These are phyloP conservation scores for Cephalotrichum gorgonifer DNA, from an alignment of 2,329 filamentous ascomycete species.

Conservation along the genomic window DNA sequence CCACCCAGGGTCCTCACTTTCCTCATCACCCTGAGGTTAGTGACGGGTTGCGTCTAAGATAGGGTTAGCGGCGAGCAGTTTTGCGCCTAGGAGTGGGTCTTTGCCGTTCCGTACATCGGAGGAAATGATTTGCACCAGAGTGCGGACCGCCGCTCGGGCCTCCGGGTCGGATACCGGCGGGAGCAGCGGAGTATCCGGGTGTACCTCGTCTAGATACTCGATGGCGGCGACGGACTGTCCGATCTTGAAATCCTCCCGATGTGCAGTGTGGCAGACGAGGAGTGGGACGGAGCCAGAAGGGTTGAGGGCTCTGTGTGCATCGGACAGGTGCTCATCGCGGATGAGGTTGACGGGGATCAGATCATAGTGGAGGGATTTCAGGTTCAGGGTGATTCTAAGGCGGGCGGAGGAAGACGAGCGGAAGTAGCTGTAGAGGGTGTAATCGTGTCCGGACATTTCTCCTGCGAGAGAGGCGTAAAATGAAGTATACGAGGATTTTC, in stretches of 20 bases:
- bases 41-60: constrained; percentile 52
- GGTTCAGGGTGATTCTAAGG: constrained; percentile 46
- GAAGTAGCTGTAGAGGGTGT: constrained; percentile 48
- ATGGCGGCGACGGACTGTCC: constrained; percentile 49
- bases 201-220: constrained; percentile 50
- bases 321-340: constrained; percentile 36
- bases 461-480: neutral
- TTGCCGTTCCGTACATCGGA: no score
- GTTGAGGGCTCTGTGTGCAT: constrained; percentile 35
- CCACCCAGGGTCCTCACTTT: constrained; percentile 32
- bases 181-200: constrained; percentile 32
- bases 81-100: no score
- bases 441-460: constrained; percentile 11
- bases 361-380: constrained; percentile 41
- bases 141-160: constrained; percentile 38
- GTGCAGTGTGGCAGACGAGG: constrained; percentile 26
- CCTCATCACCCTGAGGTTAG: constrained; percentile 43
- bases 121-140: constrained; percentile 42
- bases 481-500: neutral
- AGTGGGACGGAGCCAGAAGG: constrained; percentile 45
- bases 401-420: constrained; percentile 53
- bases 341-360: constrained; percentile 41
- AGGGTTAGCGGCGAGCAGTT: no score
- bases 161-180: constrained; percentile 32
- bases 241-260: constrained; percentile 25